phyloP scores from a whole-genome alignment of 805 yeast genomes.

The Monosporozyma aerobia region DNA sequence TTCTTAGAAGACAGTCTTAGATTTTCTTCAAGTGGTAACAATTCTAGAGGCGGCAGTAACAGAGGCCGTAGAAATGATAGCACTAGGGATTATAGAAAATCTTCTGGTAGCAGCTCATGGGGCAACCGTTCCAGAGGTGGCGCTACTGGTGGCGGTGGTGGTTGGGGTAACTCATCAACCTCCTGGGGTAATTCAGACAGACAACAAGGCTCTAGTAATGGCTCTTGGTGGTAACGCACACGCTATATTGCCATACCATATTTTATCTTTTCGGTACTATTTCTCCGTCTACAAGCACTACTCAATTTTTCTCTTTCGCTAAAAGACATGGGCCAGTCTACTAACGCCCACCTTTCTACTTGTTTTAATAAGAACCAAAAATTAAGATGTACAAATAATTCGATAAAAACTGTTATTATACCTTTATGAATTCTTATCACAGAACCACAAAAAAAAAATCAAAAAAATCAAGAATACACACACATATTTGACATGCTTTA shows the following conservation, averaged over 20 bases:
- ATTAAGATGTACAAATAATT: no score
- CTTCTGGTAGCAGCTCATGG: slow-evolving; percentile 21
- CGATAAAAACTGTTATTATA: no score
- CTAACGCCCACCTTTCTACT: not conserved
- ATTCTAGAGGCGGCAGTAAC: slow-evolving; percentile 36
- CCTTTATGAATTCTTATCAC: no score
- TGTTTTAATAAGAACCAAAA: no score
- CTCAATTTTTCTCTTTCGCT: not conserved
- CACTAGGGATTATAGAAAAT: slow-evolving; percentile 45
- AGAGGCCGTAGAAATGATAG: slow-evolving; percentile 38
- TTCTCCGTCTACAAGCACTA: not conserved
- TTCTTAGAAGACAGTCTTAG: slow-evolving; percentile 74
- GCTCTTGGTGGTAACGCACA: slow-evolving; percentile 10
- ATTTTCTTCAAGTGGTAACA: slow-evolving; percentile 57
- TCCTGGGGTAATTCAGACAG: slow-evolving; percentile 26
- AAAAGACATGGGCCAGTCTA: not conserved
- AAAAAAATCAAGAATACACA: no score
- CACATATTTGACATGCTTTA: no score
- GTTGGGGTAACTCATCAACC: slow-evolving; percentile 21
- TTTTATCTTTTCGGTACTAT: no score
- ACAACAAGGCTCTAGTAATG: slow-evolving; percentile 6
- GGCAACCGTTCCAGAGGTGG: slow-evolving; percentile 16
- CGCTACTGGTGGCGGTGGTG: not conserved
- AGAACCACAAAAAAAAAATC: no score
- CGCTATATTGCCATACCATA: not conserved